A percentile compares a stretch with the other conserved stretches of the same genome.
Conservation (phyloP, 2,329 filamentous ascomycete species). For the Periconia sp. region DNA sequence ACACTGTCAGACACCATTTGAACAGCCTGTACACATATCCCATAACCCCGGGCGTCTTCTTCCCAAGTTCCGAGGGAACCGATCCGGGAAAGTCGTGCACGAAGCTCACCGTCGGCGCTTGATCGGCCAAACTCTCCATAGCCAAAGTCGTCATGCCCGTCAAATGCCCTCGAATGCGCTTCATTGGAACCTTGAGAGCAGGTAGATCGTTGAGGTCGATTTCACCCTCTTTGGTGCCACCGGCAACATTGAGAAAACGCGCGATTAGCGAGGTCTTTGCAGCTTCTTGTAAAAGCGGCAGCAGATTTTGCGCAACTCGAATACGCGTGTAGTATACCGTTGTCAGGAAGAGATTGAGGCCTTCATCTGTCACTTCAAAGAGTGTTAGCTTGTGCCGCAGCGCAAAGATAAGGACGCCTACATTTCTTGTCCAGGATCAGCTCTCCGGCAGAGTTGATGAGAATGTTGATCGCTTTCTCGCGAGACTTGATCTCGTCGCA, state of each 20-base stretch:
- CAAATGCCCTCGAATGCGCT: conserved; percentile 14
- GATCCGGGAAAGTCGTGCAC: conserved; percentile 4
- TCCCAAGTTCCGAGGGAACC: not conserved
- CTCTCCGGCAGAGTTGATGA: not conserved
- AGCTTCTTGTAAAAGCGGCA: not conserved
- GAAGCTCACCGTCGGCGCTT: conserved; percentile 5
- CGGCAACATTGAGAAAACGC: conserved; percentile 7
- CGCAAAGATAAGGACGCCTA: not conserved
- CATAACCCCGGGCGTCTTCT: not conserved
- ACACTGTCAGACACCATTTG: not conserved
- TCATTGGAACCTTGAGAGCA: conserved; percentile 7
- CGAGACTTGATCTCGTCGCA: not conserved
- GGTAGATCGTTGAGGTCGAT: conserved; percentile 24
- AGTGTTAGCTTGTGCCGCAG: not conserved
- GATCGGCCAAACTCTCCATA: not conserved
- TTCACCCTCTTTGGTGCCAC: conserved; percentile 20
- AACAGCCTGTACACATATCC: too few species aligned
- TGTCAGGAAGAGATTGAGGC: conserved; percentile 1
- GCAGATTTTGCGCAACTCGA: not conserved
- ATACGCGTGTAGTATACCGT: conserved; percentile 5
- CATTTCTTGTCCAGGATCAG: not conserved
- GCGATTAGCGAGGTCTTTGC: not conserved
- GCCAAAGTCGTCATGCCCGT: conserved; percentile 22
- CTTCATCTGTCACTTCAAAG: not conserved
- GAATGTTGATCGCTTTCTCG: not conserved